Base-by-base conservation (phyloP, 306 rosid species). In the Rosa chinensis region DNA sequence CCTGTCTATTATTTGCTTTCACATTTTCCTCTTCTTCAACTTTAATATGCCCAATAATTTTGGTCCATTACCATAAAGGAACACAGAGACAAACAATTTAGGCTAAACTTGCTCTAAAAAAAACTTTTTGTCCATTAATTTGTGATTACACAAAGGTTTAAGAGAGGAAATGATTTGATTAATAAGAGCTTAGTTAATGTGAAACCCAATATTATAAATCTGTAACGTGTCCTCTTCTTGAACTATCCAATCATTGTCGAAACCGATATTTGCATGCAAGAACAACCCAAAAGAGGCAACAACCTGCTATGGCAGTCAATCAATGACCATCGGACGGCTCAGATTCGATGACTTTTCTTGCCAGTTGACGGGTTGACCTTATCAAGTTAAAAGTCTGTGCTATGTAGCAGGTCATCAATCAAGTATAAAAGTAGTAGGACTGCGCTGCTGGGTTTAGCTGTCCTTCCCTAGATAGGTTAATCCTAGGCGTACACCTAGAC, bases 231-330 rank as follows among this genome's bases (percentile, higher is more conserved):
- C 75, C 74, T 73, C 77, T 81, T 78, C 39, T 64, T 58, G 16
- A 63, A 82, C 49, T 28, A 48, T 10, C 84, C 87, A 82, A 86
- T 89, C 86, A 87, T 89, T 75, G 70, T 83, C 72, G 10, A 76
- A 77, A 62, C 81, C 64, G 55, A 72, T 76, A 69, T 48, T 13
- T 71, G 52, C 68, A 28, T 69, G 63, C 62, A 12, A 49, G 70
- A 61, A 58, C 76, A 43, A 59, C 13, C 25, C 5, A 5, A 17
- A 47, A 17, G 13, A 12, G 25, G 45, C 48, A 50, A 32, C 20
- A 17, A 10, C 35, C 4, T n/a, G 44, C 66, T 10, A 0, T 3
- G 72, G 17, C 67, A 28, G 8, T 52, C 75, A 78, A 43, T 58
- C 40, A 47, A 72, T 23, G 1, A 16, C 3, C 25, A 48, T 9